Conservation (phyloP, 176 grass and related monocot species). For the Pharus latifolius region DNA sequence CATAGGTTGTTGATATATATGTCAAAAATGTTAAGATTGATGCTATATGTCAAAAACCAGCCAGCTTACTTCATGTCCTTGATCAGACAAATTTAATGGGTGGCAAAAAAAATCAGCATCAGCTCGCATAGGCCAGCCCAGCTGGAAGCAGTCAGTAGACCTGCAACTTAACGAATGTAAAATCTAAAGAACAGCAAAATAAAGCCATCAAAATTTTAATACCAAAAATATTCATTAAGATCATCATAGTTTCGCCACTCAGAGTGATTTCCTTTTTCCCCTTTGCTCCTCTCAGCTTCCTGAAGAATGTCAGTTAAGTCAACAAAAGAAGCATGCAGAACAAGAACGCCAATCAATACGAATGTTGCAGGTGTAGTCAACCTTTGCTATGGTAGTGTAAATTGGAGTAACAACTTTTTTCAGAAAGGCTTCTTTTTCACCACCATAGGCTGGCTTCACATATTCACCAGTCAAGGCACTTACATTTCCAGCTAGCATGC, state of each 20-base stretch:
- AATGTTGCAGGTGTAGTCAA: slow-evolving; percentile 13
- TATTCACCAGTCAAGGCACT: slow-evolving; percentile 79
- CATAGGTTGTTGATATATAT: background rate
- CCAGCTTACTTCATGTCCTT: slow-evolving; percentile 58
- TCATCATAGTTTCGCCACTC: slow-evolving; percentile 91
- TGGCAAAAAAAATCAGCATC: slow-evolving; percentile 88
- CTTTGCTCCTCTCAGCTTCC: slow-evolving; percentile 72
- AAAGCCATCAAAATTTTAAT: slow-evolving; percentile 1
- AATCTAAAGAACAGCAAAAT: slow-evolving; percentile 8
- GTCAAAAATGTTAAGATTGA: background rate
- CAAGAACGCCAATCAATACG: slow-evolving; percentile 1
- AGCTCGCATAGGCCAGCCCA: slow-evolving; percentile 91
- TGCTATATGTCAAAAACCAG: background rate
- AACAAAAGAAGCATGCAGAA: slow-evolving; percentile 21
- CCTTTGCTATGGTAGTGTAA: slow-evolving; percentile 66
- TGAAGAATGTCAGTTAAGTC: slow-evolving; percentile 11
- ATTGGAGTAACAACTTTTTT: slow-evolving; percentile 87
- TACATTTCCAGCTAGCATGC: slow-evolving; percentile 84
- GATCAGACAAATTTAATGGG: slow-evolving; percentile 17
- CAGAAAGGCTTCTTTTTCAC: slow-evolving; percentile 92
- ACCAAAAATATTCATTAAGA: slow-evolving; percentile 90
- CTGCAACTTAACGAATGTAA: slow-evolving; percentile 41
- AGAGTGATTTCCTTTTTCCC: slow-evolving; percentile 54
- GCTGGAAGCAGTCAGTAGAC: slow-evolving; percentile 67
- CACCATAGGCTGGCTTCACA: slow-evolving; percentile 87